These are phyloP conservation scores for Didymella pinodella DNA, from an alignment of 2,329 filamentous ascomycete species.

Conservation along the genomic window DNA sequence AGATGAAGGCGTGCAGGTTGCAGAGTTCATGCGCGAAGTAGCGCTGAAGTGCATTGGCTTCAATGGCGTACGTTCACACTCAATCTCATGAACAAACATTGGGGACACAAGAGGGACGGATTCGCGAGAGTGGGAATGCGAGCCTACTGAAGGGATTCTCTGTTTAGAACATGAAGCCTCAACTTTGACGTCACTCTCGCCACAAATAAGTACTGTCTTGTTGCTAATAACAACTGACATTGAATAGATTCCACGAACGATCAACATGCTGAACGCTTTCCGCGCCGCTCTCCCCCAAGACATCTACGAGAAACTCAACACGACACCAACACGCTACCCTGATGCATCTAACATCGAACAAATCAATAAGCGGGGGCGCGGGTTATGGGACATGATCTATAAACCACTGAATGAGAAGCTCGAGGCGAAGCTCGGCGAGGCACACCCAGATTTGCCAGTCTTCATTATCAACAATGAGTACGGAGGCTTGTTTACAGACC, in stretches of 20 bases:
- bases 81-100: neutral
- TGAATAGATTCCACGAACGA: slow-evolving; percentile 74
- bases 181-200: neutral
- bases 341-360: slow-evolving; percentile 60
- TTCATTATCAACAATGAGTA: slow-evolving; percentile 81
- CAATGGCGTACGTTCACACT: slow-evolving; percentile 63
- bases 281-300: slow-evolving; percentile 66
- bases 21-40: slow-evolving; percentile 77
- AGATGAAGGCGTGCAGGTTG: slow-evolving; percentile 58
- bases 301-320: slow-evolving; percentile 64
- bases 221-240: neutral
- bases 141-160: neutral
- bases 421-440: slow-evolving; percentile 71
- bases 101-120: neutral
- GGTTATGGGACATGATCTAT: slow-evolving; percentile 80
- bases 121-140: neutral
- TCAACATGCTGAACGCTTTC: slow-evolving; percentile 82
- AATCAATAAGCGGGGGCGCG: slow-evolving; percentile 66
- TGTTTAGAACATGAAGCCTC: neutral
- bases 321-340: slow-evolving; percentile 61
- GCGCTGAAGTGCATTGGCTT: slow-evolving; percentile 81
- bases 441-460: slow-evolving; percentile 82
- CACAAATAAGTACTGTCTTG: neutral
- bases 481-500: slow-evolving; percentile 75
- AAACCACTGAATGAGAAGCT: slow-evolving; percentile 76